Percentiles rank a stretch among this genome's conserved stretches.
phyloP scores from a whole-genome alignment of 2,329 filamentous ascomycete species.

The Penicillium janthinellum region DNA sequence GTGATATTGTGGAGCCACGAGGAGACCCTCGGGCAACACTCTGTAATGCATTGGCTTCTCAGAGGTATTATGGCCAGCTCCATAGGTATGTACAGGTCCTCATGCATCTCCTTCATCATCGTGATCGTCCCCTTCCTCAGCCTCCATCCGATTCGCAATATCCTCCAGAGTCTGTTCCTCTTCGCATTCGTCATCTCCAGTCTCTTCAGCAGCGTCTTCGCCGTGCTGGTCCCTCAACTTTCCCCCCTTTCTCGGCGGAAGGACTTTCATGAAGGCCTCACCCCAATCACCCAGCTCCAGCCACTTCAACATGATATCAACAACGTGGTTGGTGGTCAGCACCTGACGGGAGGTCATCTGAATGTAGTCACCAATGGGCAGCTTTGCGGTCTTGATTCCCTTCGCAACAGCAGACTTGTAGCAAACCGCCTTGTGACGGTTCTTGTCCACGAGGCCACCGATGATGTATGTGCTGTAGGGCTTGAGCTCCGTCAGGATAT shows the following conservation, averaged over 20 bases:
- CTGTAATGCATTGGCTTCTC: not conserved
- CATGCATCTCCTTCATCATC: not conserved
- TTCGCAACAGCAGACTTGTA: conserved; percentile 75
- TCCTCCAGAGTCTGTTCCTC: conserved; percentile 3
- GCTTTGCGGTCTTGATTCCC: conserved; percentile 81
- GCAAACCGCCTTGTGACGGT: conserved; percentile 92
- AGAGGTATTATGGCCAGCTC: not conserved
- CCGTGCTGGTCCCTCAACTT: conserved; percentile 54
- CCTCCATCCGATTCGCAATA: conserved; percentile 11
- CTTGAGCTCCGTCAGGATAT: conserved; percentile 79
- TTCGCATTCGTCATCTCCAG: conserved; percentile 15
- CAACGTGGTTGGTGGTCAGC: conserved; percentile 90
- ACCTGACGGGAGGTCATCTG: conserved; percentile 85
- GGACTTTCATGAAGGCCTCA: conserved; percentile 80
- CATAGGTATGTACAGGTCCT: not conserved
- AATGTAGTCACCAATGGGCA: conserved; percentile 95
- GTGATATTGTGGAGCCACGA: not conserved
- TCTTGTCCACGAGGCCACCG: conserved; percentile 92
- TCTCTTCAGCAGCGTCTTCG: conserved; percentile 11
- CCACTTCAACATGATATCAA: conserved; percentile 96
- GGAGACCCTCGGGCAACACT: not conserved
- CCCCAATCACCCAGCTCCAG: conserved; percentile 90
- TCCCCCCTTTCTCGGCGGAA: conserved; percentile 87
- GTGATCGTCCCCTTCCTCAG: not conserved
- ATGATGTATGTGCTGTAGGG: conserved; percentile 91